These are phyloP conservation scores for Trifolium pratense DNA, from an alignment of 306 rosid species.

Conservation along the genomic window DNA sequence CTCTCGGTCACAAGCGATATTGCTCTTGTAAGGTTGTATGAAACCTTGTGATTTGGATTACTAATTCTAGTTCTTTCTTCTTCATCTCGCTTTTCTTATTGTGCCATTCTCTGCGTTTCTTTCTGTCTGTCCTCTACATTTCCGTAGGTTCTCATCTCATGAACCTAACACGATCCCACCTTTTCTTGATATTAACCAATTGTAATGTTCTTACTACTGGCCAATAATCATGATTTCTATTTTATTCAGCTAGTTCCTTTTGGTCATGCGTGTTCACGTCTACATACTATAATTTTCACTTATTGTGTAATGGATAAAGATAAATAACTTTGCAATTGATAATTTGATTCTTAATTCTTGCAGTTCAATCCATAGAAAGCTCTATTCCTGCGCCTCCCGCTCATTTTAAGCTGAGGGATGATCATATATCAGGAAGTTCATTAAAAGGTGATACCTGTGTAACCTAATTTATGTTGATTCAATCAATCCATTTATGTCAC, in stretches of 20 bases:
- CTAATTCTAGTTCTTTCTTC: neutral
- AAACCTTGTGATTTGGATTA: neutral
- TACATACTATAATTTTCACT: conserved; percentile 14
- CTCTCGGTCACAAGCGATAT: neutral
- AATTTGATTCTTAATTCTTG: conserved; percentile 39
- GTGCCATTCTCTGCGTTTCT: neutral
- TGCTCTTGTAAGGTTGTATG: neutral
- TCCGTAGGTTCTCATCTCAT: neutral
- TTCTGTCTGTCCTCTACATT: neutral
- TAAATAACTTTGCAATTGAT: conserved; percentile 33
- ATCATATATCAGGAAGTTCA: conserved; percentile 92
- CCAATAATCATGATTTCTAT: conserved; percentile 18
- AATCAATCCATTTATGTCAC: conserved; percentile 22
- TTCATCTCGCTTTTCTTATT: neutral
- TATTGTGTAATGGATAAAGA: conserved; percentile 10
- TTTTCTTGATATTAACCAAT: neutral
- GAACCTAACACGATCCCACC: neutral
- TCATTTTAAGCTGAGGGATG: conserved; percentile 88
- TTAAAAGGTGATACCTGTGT: conserved; percentile 70
- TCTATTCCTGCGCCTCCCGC: conserved; percentile 95
- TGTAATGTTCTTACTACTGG: neutral
- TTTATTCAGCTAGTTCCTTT: conserved; percentile 21
- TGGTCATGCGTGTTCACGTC: conserved; percentile 9
- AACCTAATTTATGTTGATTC: conserved; percentile 18
- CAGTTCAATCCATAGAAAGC: conserved; percentile 87